phyloP scores from a whole-genome alignment of 352 stramenopile genomes.

The Thraustotheca clavata region DNA sequence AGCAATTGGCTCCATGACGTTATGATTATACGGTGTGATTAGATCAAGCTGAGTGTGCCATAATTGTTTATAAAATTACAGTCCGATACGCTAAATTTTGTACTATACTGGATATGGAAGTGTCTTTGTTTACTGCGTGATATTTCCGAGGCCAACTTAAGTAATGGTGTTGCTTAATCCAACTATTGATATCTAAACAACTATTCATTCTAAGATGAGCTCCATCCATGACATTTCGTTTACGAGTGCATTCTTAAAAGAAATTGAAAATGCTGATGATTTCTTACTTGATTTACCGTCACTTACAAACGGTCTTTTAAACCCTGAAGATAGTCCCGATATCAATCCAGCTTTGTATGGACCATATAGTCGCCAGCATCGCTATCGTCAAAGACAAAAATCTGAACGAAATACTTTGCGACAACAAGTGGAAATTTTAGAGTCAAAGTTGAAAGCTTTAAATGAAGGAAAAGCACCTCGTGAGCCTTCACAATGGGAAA shows the following conservation, averaged over 20 bases:
- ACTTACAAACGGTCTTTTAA: neutral
- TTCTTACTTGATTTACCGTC: neutral
- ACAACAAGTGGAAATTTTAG: neutral
- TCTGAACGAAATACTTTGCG: slow-evolving; percentile 11
- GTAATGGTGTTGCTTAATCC: too few species aligned
- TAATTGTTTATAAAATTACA: too few species aligned
- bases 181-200: too few species aligned
- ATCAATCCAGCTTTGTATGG: neutral
- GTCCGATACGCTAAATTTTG: too few species aligned
- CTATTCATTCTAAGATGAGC: too few species aligned
- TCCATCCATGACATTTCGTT: too few species aligned
- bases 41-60: too few species aligned
- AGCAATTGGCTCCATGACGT: too few species aligned
- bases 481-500: slow-evolving; percentile 9
- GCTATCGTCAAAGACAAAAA: slow-evolving; percentile 15
- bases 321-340: neutral
- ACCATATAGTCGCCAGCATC: slow-evolving; percentile 2
- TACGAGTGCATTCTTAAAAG: neutral
- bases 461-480: neutral
- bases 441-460: slow-evolving; percentile 4
- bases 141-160: too few species aligned
- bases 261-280: slow-evolving; percentile 1
- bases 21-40: too few species aligned
- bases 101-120: too few species aligned
- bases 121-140: too few species aligned